Evolutionary conservation across 345 rosid genomes (phyloP).

Genomic region (Litchi chinensis): DNA sequence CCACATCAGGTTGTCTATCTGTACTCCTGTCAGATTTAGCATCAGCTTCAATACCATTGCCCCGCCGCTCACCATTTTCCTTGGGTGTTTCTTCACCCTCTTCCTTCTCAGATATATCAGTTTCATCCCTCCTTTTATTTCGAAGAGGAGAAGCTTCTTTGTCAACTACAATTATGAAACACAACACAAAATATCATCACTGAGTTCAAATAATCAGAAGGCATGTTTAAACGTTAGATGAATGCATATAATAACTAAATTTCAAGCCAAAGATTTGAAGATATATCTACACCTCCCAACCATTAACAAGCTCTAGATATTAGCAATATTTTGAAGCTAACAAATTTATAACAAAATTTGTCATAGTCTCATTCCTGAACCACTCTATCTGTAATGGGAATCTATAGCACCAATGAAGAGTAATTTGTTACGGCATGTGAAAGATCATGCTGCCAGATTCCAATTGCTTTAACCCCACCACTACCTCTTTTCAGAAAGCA

Average conservation of each 20-base stretch:
- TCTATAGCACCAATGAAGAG: background rate
- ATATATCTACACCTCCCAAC: background rate
- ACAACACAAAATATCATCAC: background rate
- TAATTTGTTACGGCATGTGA: background rate
- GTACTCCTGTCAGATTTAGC: slow-evolving; percentile 56
- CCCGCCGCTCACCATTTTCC: slow-evolving; percentile 62
- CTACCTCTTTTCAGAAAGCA: background rate
- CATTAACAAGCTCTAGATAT: background rate
- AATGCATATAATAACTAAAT: background rate
- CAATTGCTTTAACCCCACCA: background rate
- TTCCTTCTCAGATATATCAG: slow-evolving; percentile 47
- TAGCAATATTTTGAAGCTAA: background rate
- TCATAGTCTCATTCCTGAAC: background rate
- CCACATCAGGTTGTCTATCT: slow-evolving; percentile 78
- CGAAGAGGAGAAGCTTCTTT: slow-evolving; percentile 50
- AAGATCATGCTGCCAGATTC: background rate
- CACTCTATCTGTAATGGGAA: background rate
- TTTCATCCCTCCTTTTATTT: slow-evolving; percentile 44
- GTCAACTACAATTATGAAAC: slow-evolving; percentile 26
- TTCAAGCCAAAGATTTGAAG: background rate
- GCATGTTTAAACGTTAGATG: background rate
- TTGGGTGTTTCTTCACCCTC: slow-evolving; percentile 44
- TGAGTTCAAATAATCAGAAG: background rate
- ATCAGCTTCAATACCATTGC: slow-evolving; percentile 53
- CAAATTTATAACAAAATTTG: background rate